Percentiles rank a stretch among this genome's conserved stretches.
Evolutionary conservation across 2,329 filamentous ascomycete species (phyloP).

Genomic region (Aureobasidium mangrovei): DNA sequence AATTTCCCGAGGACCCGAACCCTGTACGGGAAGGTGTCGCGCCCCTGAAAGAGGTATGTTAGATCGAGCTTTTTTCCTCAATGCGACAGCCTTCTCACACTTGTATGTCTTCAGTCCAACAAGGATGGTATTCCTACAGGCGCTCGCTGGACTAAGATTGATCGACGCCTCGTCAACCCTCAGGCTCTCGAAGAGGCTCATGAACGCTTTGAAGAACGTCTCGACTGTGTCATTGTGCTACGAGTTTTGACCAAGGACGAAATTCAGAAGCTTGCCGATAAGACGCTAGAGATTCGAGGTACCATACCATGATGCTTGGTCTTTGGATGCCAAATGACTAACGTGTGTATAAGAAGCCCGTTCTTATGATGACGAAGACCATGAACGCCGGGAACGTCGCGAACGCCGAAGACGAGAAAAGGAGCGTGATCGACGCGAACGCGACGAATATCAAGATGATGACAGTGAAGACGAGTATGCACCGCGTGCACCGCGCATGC

Average conservation of each 20-base stretch:
- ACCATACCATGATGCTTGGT: conserved; percentile 1
- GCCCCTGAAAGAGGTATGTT: conserved; percentile 66
- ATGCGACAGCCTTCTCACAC: neutral
- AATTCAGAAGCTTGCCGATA: conserved; percentile 76
- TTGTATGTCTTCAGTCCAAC: conserved; percentile 20
- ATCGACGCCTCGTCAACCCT: conserved; percentile 78
- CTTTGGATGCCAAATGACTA: neutral
- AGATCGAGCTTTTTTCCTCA: neutral
- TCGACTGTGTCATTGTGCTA: conserved; percentile 88
- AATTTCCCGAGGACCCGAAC: conserved; percentile 80
- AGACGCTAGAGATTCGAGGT: conserved; percentile 70
- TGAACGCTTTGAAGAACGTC: conserved; percentile 83
- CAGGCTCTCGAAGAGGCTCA: conserved; percentile 78
- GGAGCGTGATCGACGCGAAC: conserved; percentile 22
- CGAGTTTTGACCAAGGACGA: conserved; percentile 81
- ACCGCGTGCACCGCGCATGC: conserved; percentile 24
- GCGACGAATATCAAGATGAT: conserved; percentile 26
- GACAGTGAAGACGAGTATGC: conserved; percentile 28
- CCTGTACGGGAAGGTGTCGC: conserved; percentile 83
- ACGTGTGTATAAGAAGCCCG: conserved; percentile 21
- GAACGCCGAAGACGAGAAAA: conserved; percentile 15
- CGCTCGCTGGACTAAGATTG: conserved; percentile 90
- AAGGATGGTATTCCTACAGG: conserved; percentile 45
- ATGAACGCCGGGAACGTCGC: conserved; percentile 15
- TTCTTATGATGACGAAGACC: conserved; percentile 24